Percentiles rank a stretch among this genome's conserved stretches.
Conservation (phyloP, 1,284 basidiomycete genomes). For the Naganishia sp. region DNA sequence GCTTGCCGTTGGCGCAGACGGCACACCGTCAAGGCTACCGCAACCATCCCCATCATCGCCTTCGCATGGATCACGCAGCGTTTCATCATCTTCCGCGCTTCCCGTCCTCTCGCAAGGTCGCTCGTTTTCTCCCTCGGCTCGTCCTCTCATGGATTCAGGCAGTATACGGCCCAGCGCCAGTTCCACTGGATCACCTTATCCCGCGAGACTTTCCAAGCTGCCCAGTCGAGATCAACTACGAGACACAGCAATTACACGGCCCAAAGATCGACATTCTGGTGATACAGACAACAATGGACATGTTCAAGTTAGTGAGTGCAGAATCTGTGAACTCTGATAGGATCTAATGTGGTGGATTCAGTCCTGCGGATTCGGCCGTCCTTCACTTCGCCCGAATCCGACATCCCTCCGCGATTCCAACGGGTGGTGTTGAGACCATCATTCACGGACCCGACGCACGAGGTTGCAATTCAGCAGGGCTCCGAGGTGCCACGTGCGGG, state of each 20-base stretch:
- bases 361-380: slow-evolving; percentile 91
- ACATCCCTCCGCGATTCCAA: slow-evolving; percentile 91
- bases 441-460: slow-evolving; percentile 62
- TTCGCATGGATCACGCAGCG: background rate
- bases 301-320: slow-evolving; percentile 30
- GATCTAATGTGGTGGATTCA: slow-evolving; percentile 44
- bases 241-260: background rate
- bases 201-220: slow-evolving; percentile 6
- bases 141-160: background rate
- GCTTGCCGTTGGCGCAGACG: slow-evolving; percentile 6
- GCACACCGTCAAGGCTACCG: slow-evolving; percentile 11
- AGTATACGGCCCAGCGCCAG: background rate
- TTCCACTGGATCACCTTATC: slow-evolving; percentile 7
- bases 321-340: background rate
- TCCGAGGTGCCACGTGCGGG: slow-evolving; percentile 20
- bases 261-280: no score
- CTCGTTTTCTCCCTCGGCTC: slow-evolving; percentile 5
- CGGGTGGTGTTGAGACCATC: slow-evolving; percentile 73
- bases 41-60: slow-evolving; percentile 9
- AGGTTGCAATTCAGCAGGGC: slow-evolving; percentile 69
- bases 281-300: background rate
- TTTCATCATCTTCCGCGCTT: slow-evolving; percentile 15
- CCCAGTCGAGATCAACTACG: slow-evolving; percentile 15
- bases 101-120: slow-evolving; percentile 14
- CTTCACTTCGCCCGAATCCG: slow-evolving; percentile 74